These are phyloP conservation scores for Penicillium sp. DNA, from an alignment of 2,329 filamentous ascomycete species.

Conservation along the genomic window DNA sequence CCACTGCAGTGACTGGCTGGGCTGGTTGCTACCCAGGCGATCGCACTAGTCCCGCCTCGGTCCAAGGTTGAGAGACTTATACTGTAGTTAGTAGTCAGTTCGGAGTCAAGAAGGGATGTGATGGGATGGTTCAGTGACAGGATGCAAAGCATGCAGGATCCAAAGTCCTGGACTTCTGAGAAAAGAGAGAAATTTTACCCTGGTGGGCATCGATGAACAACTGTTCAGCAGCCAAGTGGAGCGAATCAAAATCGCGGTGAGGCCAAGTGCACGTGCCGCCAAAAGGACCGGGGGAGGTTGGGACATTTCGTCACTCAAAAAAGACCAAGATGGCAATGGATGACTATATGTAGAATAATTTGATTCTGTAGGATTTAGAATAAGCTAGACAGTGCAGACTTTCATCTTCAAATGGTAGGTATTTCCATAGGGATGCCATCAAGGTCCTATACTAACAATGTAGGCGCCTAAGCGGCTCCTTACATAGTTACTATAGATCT, in stretches of 20 bases:
- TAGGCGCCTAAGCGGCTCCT: neutral
- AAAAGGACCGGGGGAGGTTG: slow-evolving; percentile 13
- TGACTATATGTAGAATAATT: too few species aligned
- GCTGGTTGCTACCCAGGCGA: slow-evolving; percentile 39
- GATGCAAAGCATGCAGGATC: slow-evolving; percentile 10
- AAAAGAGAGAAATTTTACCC: slow-evolving; percentile 12
- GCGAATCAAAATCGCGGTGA: slow-evolving; percentile 39
- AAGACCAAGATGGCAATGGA: too few species aligned
- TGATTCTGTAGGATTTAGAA: too few species aligned
- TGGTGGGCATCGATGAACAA: slow-evolving; percentile 26
- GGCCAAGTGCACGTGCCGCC: slow-evolving; percentile 31
- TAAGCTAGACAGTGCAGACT: too few species aligned
- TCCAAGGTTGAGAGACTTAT: slow-evolving; percentile 2
- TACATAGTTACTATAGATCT: too few species aligned
- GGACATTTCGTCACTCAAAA: slow-evolving; percentile 10
- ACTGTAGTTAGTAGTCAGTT: neutral
- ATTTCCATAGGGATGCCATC: too few species aligned
- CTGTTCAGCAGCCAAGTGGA: slow-evolving; percentile 29
- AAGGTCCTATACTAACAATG: neutral
- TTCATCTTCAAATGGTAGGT: too few species aligned
- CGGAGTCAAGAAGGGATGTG: too few species aligned
- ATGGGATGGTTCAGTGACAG: slow-evolving; percentile 2
- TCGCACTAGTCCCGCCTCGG: slow-evolving; percentile 22
- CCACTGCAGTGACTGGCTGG: slow-evolving; percentile 9
- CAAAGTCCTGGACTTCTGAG: neutral